A percentile compares a stretch with the other conserved stretches of the same genome.
Evolutionary conservation across 208 protist species (phyloP).

Genomic region (Crithidia expoeki): DNA sequence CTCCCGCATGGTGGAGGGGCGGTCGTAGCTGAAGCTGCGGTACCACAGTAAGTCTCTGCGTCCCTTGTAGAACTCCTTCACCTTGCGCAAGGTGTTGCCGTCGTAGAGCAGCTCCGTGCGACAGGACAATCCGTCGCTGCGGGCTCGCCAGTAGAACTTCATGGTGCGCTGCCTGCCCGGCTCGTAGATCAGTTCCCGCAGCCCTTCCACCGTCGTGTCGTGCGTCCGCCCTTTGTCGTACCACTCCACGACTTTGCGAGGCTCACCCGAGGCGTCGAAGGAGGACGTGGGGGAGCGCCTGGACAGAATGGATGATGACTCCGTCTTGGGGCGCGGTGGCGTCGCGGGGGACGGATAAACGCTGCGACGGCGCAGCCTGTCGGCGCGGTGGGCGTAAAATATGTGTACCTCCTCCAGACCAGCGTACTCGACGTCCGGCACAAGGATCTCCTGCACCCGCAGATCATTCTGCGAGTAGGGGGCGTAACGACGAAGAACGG

Average conservation of each 20-base stretch:
- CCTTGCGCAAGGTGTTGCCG: slow-evolving; percentile 57
- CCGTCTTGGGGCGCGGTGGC: background rate
- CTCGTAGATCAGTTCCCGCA: slow-evolving; percentile 73
- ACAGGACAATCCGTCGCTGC: slow-evolving; percentile 82
- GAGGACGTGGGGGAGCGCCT: slow-evolving; percentile 5
- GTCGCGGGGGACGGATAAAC: slow-evolving; percentile 36
- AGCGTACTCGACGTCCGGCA: slow-evolving; percentile 51
- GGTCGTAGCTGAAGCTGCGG: slow-evolving; percentile 76
- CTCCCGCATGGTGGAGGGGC: slow-evolving; percentile 39
- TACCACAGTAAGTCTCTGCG: slow-evolving; percentile 80
- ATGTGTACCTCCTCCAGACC: slow-evolving; percentile 66
- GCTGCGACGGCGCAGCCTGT: slow-evolving; percentile 74
- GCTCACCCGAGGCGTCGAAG: slow-evolving; percentile 16
- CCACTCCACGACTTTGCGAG: slow-evolving; percentile 62
- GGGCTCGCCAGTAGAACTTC: slow-evolving; percentile 85
- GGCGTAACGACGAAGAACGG: slow-evolving; percentile 69
- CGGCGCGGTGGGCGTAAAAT: slow-evolving; percentile 80
- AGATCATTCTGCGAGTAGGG: slow-evolving; percentile 82
- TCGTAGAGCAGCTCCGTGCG: slow-evolving; percentile 84
- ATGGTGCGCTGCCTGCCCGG: slow-evolving; percentile 73
- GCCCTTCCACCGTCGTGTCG: slow-evolving; percentile 62
- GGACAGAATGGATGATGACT: slow-evolving; percentile 24
- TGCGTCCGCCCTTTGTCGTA: slow-evolving; percentile 79
- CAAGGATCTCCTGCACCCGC: slow-evolving; percentile 63
- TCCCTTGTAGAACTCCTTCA: slow-evolving; percentile 86